A percentile compares a stretch with the other conserved stretches of the same genome.
phyloP scores from a whole-genome alignment of 768 basidiomycete genomes.

The Rhizopogon salebrosus region DNA sequence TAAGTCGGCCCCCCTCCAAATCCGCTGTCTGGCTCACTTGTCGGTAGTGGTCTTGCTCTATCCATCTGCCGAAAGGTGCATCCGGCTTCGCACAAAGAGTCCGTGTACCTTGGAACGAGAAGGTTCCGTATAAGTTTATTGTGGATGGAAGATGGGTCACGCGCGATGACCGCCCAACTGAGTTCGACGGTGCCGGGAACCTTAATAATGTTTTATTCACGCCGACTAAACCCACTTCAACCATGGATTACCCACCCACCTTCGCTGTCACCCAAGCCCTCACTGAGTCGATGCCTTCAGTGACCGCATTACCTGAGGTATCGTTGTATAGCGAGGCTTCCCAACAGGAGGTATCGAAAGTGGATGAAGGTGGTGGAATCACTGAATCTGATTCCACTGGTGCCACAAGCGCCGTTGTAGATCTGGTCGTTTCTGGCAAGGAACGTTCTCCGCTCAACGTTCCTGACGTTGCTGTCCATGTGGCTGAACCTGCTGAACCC shows the following conservation, averaged over 20 bases:
- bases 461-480: not conserved
- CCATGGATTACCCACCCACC: not conserved
- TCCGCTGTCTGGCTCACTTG: conserved; percentile 7
- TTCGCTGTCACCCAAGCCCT: not conserved
- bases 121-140: conserved; percentile 72
- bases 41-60: conserved; percentile 55
- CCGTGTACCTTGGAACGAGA: conserved; percentile 56
- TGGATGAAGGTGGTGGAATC: not conserved
- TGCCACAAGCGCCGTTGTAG: not conserved
- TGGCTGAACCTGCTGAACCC: not conserved
- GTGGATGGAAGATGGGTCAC: conserved; percentile 69
- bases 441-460: not conserved
- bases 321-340: not conserved
- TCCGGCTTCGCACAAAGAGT: conserved; percentile 52
- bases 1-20: conserved; percentile 28
- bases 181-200: conserved; percentile 58
- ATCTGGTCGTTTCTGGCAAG: not conserved
- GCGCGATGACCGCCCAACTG: conserved; percentile 50
- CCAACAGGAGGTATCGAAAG: not conserved
- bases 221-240: conserved; percentile 38
- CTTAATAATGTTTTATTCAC: conserved; percentile 63
- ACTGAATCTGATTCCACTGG: not conserved
- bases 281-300: conserved; percentile 9
- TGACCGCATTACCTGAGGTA: not conserved
- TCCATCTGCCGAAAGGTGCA: conserved; percentile 46